phyloP scores from a whole-genome alignment of 163 green algal genomes.

The Scenedesmus sp. region DNA sequence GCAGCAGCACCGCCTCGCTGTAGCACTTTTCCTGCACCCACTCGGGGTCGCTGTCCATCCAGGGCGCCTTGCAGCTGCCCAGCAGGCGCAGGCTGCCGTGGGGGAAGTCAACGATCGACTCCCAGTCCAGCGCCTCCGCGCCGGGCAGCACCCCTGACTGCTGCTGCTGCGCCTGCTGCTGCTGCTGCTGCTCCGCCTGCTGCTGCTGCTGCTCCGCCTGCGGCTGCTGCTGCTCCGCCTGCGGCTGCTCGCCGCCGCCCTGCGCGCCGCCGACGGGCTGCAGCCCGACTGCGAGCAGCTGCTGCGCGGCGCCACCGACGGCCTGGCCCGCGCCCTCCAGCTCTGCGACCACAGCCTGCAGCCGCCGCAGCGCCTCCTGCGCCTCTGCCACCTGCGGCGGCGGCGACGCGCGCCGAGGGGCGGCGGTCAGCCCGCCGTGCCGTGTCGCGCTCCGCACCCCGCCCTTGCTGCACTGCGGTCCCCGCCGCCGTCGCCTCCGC shows the following conservation, averaged over 20 bases:
- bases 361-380: not conserved
- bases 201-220: not conserved
- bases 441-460: too few relatives aligned
- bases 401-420: too few relatives aligned
- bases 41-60: constrained; percentile 38
- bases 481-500: not conserved
- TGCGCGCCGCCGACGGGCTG: not conserved
- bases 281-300: not conserved
- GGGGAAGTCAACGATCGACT: constrained; percentile 60
- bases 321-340: constrained; percentile 3
- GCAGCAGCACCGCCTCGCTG: constrained; percentile 39
- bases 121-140: constrained; percentile 53
- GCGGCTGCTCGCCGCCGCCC: not conserved
- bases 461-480: not conserved
- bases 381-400: too few relatives aligned
- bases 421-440: too few relatives aligned
- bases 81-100: constrained; percentile 60
- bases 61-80: constrained; percentile 47
- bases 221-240: constrained; percentile 10
- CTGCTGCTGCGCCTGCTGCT: constrained; percentile 22
- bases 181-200: not conserved
- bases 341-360: not conserved
- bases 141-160: not conserved
- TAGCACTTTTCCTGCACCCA: constrained; percentile 45
- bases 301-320: not conserved